Evolutionary conservation across 257 asterid genomes (phyloP).

Genomic region (Solanum etuberosum): DNA sequence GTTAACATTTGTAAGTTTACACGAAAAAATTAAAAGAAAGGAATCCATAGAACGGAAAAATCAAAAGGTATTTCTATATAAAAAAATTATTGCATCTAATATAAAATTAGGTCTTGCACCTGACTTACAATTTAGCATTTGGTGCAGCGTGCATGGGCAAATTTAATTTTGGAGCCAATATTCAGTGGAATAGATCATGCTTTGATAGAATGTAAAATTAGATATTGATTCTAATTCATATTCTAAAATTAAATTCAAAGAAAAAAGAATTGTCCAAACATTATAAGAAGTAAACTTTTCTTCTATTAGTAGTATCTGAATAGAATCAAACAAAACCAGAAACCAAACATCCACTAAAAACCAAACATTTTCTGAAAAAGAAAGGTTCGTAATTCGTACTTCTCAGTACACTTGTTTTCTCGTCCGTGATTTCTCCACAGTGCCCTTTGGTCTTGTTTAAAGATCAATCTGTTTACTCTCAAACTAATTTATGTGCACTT

Average conservation of each 20-base stretch:
- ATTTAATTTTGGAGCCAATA: neutral
- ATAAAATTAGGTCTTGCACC: neutral
- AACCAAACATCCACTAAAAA: conserved; percentile 18
- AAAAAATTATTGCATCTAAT: neutral
- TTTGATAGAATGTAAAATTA: neutral
- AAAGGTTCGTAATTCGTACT: conserved; percentile 16
- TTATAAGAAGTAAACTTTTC: neutral
- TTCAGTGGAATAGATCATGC: no score
- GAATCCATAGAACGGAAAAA: no score
- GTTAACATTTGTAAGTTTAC: neutral
- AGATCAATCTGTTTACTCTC: neutral
- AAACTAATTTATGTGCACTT: neutral
- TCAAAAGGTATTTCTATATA: no score
- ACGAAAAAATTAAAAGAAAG: neutral
- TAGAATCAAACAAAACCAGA: conserved; percentile 12
- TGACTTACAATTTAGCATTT: neutral
- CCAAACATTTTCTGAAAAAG: conserved; percentile 11
- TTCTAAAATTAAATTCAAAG: no score
- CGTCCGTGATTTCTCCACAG: conserved; percentile 16
- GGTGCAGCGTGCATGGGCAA: no score
- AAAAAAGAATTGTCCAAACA: no score
- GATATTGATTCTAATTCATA: no score
- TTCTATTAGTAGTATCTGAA: neutral
- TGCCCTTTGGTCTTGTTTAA: neutral
- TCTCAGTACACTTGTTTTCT: conserved; percentile 12